Conservation (phyloP, 1,284 basidiomycete genomes). For the Ganoderma leucocontextum region DNA sequence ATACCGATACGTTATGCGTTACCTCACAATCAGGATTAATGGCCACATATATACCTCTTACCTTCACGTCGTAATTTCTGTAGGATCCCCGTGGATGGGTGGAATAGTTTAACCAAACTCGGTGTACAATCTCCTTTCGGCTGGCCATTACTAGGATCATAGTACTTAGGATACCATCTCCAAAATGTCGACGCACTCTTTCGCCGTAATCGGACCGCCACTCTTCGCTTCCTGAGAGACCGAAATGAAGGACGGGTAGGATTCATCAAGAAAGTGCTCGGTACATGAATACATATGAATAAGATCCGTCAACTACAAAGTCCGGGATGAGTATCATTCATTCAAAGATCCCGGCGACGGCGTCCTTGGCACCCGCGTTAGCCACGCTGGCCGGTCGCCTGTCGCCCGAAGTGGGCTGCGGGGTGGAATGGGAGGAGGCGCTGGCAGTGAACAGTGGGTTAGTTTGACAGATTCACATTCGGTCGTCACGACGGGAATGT, state of each 20-base stretch:
- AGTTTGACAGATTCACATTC: constrained; percentile 3
- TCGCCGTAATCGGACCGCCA: constrained; percentile 5
- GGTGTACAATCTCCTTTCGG: constrained; percentile 26
- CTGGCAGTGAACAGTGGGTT: constrained; percentile 6
- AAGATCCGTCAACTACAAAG: background rate
- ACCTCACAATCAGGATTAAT: constrained; percentile 31
- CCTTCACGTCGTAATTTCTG: constrained; percentile 29
- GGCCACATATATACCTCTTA: constrained; percentile 16
- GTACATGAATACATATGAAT: constrained; percentile 4
- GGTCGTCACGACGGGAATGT: background rate
- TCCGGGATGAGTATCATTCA: constrained; percentile 5
- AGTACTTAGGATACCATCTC: background rate
- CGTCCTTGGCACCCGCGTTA: constrained; percentile 28
- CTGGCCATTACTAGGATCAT: constrained; percentile 2
- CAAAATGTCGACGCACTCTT: background rate
- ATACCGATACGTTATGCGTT: constrained; percentile 28
- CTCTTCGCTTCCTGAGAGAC: background rate
- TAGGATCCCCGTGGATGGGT: constrained; percentile 25
- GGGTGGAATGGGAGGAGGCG: constrained; percentile 31
- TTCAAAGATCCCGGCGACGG: constrained; percentile 14
- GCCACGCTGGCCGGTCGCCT: constrained; percentile 27
- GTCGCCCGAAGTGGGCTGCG: constrained; percentile 29
- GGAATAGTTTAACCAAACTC: constrained; percentile 21
- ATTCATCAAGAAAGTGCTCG: constrained; percentile 1
- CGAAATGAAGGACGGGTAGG: background rate